These are phyloP conservation scores for Picocystis sp. DNA, from an alignment of 163 green algal species.

Conservation along the genomic window DNA sequence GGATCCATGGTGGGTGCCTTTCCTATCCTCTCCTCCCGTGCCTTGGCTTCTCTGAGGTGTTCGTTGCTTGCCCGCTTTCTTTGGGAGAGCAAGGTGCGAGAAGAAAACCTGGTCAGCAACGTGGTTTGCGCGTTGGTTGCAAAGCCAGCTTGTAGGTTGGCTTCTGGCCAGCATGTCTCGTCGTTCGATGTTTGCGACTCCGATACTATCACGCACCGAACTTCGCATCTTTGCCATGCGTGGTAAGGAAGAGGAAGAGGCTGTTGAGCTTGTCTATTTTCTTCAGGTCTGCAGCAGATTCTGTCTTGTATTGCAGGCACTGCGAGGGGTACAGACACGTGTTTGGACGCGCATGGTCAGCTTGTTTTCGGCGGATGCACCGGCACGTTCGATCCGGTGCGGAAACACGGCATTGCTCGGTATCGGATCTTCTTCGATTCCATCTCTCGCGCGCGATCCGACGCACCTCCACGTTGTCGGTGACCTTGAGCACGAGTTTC, in stretches of 20 bases:
- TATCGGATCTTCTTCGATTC: not conserved
- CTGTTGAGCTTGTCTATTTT: conserved; percentile 73
- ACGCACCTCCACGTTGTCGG: conserved; percentile 49
- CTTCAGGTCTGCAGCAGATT: conserved; percentile 69
- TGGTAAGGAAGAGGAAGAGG: conserved; percentile 61
- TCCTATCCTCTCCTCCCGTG: too few relatives aligned
- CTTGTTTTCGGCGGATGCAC: not conserved
- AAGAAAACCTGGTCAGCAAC: too few relatives aligned
- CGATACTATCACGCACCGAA: too few relatives aligned
- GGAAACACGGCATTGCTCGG: not conserved
- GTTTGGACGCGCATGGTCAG: not conserved
- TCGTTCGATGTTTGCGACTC: too few relatives aligned
- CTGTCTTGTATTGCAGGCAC: conserved; percentile 78
- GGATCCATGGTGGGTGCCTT: too few relatives aligned
- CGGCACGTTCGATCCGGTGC: not conserved
- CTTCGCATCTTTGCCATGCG: too few relatives aligned
- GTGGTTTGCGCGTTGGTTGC: too few relatives aligned
- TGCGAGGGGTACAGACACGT: conserved; percentile 12
- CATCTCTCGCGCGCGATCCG: not conserved
- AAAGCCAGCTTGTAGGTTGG: too few relatives aligned
- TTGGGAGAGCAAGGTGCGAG: too few relatives aligned
- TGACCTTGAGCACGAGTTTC: conserved; percentile 71
- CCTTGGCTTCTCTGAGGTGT: too few relatives aligned
- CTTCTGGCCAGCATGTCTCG: too few relatives aligned
- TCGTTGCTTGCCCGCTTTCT: too few relatives aligned